Evolutionary conservation across 768 basidiomycete genomes (phyloP), one percentile per base, ranked within the genome.

Genomic region (Pleurotus pulmonarius): DNA sequence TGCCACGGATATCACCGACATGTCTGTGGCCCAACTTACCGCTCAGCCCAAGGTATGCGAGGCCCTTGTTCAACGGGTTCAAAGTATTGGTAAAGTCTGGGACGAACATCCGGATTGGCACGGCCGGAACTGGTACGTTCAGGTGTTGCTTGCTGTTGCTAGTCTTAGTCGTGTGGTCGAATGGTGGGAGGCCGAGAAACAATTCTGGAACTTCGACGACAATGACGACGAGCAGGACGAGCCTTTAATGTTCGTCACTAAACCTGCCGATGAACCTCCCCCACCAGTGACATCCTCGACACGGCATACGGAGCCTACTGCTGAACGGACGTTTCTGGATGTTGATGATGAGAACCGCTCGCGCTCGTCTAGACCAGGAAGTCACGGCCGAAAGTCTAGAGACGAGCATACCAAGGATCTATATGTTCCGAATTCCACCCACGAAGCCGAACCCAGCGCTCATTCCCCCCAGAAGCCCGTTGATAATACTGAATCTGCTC

Each of bases 121-220:
- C 63, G 95, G 97, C 22, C 81, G 96, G 56, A 93, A 90, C 58
- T 99, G 96, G 97, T 98, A 98, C 72, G 94, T 98, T 52, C 94
- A 96, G 67, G 88, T 98, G 24, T 80, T 98, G 4, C 86, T 98
- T 48, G 96, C 97, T 18, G 88, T 98, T 47, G 97, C 97, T 29
- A 94, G 92, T 65, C 85, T 99, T 60, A 92, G 89, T 70, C 89
- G 96, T 57, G 97, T 98, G 25, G 89, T 98, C 60, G 97, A 98
- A 67, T 99, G 97, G 96, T 98, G 94, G 94, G 95, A 97, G 71
- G 97, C 97, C 9, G 96, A 98, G 76, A 95, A 95, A 66, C 93
- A 95, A 63, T 99, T 99, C 71, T 99, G 97, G 97, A 97, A 97
- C 65, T 98, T 98, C 67, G 91, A 95, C 66, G 92, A 93, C 66